These are phyloP conservation scores for Pseudogymnoascus sp. DNA, from an alignment of 2,329 filamentous ascomycete species.

Conservation along the genomic window DNA sequence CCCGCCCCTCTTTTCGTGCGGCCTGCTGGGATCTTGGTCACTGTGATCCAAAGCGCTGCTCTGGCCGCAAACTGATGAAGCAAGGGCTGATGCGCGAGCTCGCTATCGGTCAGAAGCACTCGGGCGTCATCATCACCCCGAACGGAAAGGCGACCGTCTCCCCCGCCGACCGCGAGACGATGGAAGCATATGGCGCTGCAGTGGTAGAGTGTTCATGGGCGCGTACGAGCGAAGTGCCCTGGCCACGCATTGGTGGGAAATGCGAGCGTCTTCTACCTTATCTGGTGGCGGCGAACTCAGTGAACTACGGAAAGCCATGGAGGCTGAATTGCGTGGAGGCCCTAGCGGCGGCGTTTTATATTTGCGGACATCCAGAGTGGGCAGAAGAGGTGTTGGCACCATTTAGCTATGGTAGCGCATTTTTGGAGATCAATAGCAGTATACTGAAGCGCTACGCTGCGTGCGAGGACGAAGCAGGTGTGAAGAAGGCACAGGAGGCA, in stretches of 20 bases:
- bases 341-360: slow-evolving; percentile 82
- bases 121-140: slow-evolving; percentile 87
- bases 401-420: slow-evolving; percentile 82
- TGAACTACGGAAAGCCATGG: slow-evolving; percentile 97
- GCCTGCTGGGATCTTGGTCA: slow-evolving; percentile 98
- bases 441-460: slow-evolving; percentile 78
- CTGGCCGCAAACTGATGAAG: slow-evolving; percentile 87
- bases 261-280: slow-evolving; percentile 89
- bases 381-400: slow-evolving; percentile 72
- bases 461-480: slow-evolving; percentile 68
- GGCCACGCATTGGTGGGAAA: slow-evolving; percentile 83
- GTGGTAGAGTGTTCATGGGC: slow-evolving; percentile 99
- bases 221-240: slow-evolving; percentile 82
- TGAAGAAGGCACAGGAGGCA: slow-evolving; percentile 76
- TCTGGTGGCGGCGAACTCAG: slow-evolving; percentile 89
- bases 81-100: slow-evolving; percentile 90
- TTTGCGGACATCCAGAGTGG: slow-evolving; percentile 89
- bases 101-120: slow-evolving; percentile 82
- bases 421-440: slow-evolving; percentile 81
- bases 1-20: slow-evolving; percentile 65
- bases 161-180: slow-evolving; percentile 69
- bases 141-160: slow-evolving; percentile 84
- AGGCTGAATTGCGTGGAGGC: slow-evolving; percentile 93
- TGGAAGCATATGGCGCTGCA: slow-evolving; percentile 84
- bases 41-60: slow-evolving; percentile 94